Evolutionary conservation across 2,329 filamentous ascomycete genomes (phyloP), one percentile per base, ranked within the genome.

Genomic region (Penicillium freii): DNA sequence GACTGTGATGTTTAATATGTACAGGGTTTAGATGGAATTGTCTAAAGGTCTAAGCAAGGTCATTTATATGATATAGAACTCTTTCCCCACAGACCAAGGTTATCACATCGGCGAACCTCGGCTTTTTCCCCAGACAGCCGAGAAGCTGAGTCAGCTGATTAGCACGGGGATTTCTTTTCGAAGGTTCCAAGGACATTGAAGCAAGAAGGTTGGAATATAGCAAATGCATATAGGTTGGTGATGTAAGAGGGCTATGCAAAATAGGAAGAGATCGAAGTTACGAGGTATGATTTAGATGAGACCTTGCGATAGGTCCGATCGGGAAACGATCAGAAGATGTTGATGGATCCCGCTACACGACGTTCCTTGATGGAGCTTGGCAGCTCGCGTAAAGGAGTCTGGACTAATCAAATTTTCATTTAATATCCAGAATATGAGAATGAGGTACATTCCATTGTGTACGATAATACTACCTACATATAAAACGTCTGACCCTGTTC

Each of bases 31-130:
- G 15, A 40, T 7, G 34, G 2, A 15, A 17, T 13, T 15, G 8
- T 25, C 13, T 25, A 4, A 17, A 25, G 45, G 21, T 25, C 31
- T 25, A 34, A 17, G 15, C 1, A 47, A 25, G 19, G 5, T 36
- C 21, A 23, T 34, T 45, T 23, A 31, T 29, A 21, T 51, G 38
- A 25, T 51, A 36, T 49, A 34, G 17, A 11, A 23, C 23, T 9
- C n/a, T 54, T 48, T 33, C 43, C 51, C 51, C 43, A 39, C 15
- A 47, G n/a, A 42, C 40, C 7, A 25, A 42, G 13, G 21, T 43
- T 17, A 17, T 8, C 10, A 2, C 15, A 15, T 29, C 25, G 45
- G 49, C n/a, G 50, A 47, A 54, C 58, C 58, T 60, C 58, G 58
- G 48, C 48, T 8, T 43, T 9, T 51, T 25, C 48, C 38, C 36